Evolutionary conservation across 768 basidiomycete species (phyloP).

Genomic region (Pseudohyphozyma bogoriensis): DNA sequence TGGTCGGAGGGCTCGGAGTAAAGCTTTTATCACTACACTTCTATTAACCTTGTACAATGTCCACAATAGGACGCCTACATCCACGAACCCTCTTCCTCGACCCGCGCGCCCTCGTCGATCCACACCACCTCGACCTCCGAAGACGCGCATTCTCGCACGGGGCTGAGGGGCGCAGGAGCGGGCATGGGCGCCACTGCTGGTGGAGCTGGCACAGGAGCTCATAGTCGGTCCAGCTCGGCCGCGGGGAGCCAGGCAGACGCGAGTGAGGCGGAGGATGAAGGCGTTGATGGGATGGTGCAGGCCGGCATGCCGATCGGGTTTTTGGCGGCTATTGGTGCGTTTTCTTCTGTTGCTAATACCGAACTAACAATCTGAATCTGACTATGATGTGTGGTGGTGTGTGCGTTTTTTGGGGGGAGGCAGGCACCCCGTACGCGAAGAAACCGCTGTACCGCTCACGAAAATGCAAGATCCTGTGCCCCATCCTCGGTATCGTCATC

Average conservation of each 20-base stretch:
- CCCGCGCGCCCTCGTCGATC: background rate
- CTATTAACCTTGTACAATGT: too few species aligned
- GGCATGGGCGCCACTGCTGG: too few species aligned
- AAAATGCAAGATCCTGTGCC: conserved; percentile 16
- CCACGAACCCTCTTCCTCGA: too few species aligned
- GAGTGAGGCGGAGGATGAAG: background rate
- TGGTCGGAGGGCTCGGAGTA: too few species aligned
- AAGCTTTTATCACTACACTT: too few species aligned
- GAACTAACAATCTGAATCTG: too few species aligned
- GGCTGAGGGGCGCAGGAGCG: too few species aligned
- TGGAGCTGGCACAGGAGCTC: too few species aligned
- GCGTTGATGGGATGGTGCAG: conserved; percentile 6
- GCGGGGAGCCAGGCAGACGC: background rate
- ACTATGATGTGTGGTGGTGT: background rate
- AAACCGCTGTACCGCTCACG: conserved; percentile 17
- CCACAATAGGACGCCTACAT: too few species aligned
- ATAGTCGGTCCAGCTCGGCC: background rate
- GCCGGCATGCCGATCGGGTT: conserved; percentile 21
- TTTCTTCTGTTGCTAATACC: too few species aligned
- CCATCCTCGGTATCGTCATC: conserved; percentile 7
- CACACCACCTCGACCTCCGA: background rate
- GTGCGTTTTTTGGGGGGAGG: too few species aligned
- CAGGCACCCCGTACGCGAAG: conserved; percentile 23
- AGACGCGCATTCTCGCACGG: too few species aligned
- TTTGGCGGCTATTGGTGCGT: conserved; percentile 14